Percentiles rank a stretch among this genome's conserved stretches.
These are phyloP conservation scores for Solanum virginianum DNA, from an alignment of 257 asterid species.

Conservation along the genomic window DNA sequence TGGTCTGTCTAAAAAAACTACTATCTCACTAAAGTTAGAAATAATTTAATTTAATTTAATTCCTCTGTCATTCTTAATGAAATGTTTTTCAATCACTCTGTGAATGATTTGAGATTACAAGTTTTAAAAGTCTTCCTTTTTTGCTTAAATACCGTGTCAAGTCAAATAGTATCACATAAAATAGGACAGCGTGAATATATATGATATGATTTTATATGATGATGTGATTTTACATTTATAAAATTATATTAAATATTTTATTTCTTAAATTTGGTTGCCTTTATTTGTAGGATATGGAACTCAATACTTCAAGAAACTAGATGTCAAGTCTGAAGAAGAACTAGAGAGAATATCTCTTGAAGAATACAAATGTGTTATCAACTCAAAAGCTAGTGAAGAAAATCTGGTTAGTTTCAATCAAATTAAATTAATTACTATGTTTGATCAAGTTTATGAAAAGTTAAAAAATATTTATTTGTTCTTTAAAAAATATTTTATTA, in stretches of 20 bases:
- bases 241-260: background rate
- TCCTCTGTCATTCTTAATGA: too few relatives aligned
- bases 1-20: too few relatives aligned
- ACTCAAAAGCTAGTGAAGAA: slow-evolving; percentile 58
- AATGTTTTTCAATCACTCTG: too few relatives aligned
- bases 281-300: slow-evolving; percentile 29
- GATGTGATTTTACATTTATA: accelerated
- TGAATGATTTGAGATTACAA: too few relatives aligned
- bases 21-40: too few relatives aligned
- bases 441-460: background rate
- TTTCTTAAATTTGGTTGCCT: background rate
- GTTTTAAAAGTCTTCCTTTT: too few relatives aligned
- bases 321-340: background rate
- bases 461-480: background rate
- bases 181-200: too few relatives aligned
- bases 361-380: slow-evolving; percentile 31
- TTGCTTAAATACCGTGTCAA: too few relatives aligned
- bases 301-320: slow-evolving; percentile 24
- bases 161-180: too few relatives aligned
- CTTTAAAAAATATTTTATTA: too few relatives aligned
- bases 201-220: background rate
- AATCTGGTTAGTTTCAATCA: slow-evolving; percentile 32
- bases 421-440: background rate
- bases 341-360: slow-evolving; percentile 9
- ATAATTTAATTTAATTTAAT: too few relatives aligned